Percentiles rank a stretch among this genome's conserved stretches.
Evolutionary conservation across 2,329 filamentous ascomycete species (phyloP).

Genomic region (Scytalidium lignicola): DNA sequence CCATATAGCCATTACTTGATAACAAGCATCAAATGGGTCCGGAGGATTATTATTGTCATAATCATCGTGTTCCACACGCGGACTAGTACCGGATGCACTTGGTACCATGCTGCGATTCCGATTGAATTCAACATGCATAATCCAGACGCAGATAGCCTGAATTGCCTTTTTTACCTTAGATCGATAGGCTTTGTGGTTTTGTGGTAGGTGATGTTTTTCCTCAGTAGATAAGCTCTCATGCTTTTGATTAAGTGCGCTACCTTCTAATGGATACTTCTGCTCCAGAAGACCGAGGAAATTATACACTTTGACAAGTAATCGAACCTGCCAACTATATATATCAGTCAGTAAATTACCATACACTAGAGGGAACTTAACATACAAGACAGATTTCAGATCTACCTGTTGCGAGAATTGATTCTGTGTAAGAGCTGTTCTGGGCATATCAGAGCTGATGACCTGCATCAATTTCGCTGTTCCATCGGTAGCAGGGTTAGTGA

Average conservation of each 20-base stretch:
- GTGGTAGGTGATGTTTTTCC: too few relatives aligned
- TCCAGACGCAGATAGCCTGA: conserved; percentile 6
- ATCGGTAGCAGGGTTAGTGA: too few relatives aligned
- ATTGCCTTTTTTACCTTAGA: conserved; percentile 4
- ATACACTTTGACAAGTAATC: conserved; percentile 11
- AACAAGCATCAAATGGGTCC: conserved; percentile 8
- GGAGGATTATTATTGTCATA: conserved; percentile 10
- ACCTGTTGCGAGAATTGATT: too few relatives aligned
- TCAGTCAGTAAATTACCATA: background rate
- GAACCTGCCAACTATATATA: conserved; percentile 11
- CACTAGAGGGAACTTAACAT: too few relatives aligned
- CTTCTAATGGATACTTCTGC: conserved; percentile 4
- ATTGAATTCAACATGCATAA: conserved; percentile 7
- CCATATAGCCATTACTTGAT: conserved; percentile 14
- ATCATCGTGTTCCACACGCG: conserved; percentile 6
- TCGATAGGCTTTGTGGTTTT: conserved; percentile 7
- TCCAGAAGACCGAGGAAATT: conserved; percentile 11
- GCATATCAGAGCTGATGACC: too few relatives aligned
- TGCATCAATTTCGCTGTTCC: too few relatives aligned
- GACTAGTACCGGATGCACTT: background rate
- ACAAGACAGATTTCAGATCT: too few relatives aligned
- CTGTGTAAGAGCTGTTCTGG: too few relatives aligned
- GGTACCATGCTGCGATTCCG: too few relatives aligned
- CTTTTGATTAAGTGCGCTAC: background rate
- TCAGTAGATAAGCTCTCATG: too few relatives aligned